Evolutionary conservation across 768 basidiomycete species (phyloP).

Genomic region (Suillus discolor): DNA sequence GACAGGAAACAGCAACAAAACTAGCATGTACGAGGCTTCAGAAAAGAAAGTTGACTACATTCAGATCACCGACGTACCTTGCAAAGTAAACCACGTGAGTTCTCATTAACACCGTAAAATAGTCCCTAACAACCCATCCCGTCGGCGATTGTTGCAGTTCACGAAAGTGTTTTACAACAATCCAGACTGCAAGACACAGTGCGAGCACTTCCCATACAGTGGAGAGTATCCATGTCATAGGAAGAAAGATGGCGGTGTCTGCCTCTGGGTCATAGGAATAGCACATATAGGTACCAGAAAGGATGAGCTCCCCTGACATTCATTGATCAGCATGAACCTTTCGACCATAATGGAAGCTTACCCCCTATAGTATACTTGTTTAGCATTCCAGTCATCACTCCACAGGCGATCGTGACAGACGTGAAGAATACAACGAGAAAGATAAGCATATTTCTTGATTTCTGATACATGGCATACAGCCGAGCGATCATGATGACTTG

Average conservation of each 20-base stretch:
- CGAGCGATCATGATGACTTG: neutral
- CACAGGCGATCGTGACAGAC: neutral
- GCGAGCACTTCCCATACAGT: neutral
- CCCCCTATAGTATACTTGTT: neutral
- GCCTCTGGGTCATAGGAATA: neutral
- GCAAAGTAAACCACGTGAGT: neutral
- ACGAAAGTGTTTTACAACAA: neutral
- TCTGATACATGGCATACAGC: neutral
- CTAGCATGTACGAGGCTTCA: neutral
- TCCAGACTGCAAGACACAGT: neutral
- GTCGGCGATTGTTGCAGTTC: neutral
- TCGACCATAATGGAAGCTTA: neutral
- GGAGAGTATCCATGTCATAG: neutral
- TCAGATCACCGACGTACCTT: neutral
- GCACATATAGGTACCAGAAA: neutral
- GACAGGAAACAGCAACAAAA: neutral
- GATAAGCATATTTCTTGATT: neutral
- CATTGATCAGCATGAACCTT: neutral
- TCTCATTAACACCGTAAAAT: neutral
- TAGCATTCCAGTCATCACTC: neutral
- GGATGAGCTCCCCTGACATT: neutral
- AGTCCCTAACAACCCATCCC: neutral
- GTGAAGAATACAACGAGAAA: neutral
- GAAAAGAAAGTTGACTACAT: neutral
- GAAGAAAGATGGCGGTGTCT: neutral